Evolutionary conservation across 495 filamentous ascomycete species (phyloP).

Genomic region (Talaromyces stipitatus): DNA sequence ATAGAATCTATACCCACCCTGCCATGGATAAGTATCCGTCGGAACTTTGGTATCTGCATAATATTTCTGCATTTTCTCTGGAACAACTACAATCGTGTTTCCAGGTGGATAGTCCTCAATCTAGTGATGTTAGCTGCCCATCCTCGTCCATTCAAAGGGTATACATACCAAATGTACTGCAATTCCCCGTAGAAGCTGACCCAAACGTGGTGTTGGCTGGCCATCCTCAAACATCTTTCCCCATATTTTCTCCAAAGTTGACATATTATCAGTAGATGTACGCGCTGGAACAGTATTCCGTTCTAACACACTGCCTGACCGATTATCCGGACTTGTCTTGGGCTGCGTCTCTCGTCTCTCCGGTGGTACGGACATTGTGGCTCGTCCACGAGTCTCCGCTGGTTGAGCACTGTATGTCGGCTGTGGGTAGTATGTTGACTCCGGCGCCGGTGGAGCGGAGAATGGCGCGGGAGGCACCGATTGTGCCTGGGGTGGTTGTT

Average conservation of each 20-base stretch:
- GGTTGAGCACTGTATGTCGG: conserved; percentile 5
- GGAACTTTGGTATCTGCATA: conserved; percentile 59
- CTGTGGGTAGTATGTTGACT: conserved; percentile 1
- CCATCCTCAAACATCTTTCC: conserved; percentile 67
- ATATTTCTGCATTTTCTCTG: conserved; percentile 71
- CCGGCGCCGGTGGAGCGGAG: conserved; percentile 18
- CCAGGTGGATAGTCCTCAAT: conserved; percentile 71
- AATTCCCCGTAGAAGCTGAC: conserved; percentile 66
- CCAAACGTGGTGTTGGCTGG: conserved; percentile 57
- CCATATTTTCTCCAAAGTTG: conserved; percentile 65
- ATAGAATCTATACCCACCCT: conserved; percentile 31
- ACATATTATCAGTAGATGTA: conserved; percentile 44
- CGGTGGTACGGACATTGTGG: conserved; percentile 9
- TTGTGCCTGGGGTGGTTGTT: neutral
- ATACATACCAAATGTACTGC: conserved; percentile 67
- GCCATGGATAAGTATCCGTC: conserved; percentile 61
- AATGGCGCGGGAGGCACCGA: neutral
- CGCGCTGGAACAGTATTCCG: conserved; percentile 33
- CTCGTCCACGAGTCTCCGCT: neutral
- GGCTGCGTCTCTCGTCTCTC: conserved; percentile 15
- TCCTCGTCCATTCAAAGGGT: neutral
- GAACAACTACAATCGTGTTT: conserved; percentile 71
- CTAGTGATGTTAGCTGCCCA: conserved; percentile 32
- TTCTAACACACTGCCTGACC: conserved; percentile 15
- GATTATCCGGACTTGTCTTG: conserved; percentile 14